Conservation (phyloP, 768 basidiomycete species). For the Kwoniella botswanensis region DNA sequence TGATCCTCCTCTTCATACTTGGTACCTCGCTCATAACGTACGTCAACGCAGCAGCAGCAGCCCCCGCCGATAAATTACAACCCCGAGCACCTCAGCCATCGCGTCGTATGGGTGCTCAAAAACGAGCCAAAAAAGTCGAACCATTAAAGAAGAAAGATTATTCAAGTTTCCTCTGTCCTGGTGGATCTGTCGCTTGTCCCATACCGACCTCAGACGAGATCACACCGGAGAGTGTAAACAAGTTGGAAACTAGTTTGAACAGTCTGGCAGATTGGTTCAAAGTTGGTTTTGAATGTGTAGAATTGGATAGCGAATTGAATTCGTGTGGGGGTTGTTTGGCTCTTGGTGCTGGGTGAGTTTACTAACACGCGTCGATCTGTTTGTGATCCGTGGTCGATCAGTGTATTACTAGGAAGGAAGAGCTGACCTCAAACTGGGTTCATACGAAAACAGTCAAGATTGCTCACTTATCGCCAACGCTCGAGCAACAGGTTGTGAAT, state of each 20-base stretch:
- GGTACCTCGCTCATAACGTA: conserved; percentile 38
- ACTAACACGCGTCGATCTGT: neutral
- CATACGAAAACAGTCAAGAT: conserved; percentile 44
- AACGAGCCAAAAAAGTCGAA: conserved; percentile 36
- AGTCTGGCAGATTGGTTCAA: conserved; percentile 58
- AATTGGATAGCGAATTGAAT: conserved; percentile 55
- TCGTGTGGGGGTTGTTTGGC: conserved; percentile 58
- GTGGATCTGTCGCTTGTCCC: conserved; percentile 52
- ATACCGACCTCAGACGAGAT: conserved; percentile 37
- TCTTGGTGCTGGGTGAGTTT: conserved; percentile 55
- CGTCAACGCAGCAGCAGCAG: conserved; percentile 26
- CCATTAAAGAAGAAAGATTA: conserved; percentile 57
- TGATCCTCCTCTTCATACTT: conserved; percentile 42
- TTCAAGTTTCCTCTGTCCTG: conserved; percentile 58
- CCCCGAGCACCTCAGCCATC: conserved; percentile 45
- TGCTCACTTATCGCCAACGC: conserved; percentile 53
- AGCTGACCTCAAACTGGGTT: conserved; percentile 3
- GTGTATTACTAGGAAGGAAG: neutral
- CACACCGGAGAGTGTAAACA: conserved; percentile 33
- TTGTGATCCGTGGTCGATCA: conserved; percentile 9
- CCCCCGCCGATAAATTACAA: conserved; percentile 37
- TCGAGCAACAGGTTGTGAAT: conserved; percentile 52
- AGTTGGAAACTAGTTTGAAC: conserved; percentile 42
- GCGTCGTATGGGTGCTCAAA: conserved; percentile 46
- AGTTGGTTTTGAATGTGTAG: conserved; percentile 58